Evolutionary conservation across 495 filamentous ascomycete species (phyloP).

Genomic region (Penicillium atrosanguineum): DNA sequence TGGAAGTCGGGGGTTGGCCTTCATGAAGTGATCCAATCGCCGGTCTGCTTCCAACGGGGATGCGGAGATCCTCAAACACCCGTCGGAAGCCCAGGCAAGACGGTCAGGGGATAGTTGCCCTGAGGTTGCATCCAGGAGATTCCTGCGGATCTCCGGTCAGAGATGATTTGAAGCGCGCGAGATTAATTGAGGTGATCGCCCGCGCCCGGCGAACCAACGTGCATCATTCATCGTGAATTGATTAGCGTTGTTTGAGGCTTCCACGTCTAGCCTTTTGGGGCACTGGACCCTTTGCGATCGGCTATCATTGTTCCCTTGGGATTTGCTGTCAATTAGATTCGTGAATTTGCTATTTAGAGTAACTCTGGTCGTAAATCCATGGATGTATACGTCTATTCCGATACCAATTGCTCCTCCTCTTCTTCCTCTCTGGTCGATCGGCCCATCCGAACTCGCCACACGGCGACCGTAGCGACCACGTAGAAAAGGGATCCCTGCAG

Average conservation of each 20-base stretch:
- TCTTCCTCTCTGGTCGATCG: conserved; percentile 1
- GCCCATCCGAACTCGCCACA: conserved; percentile 15
- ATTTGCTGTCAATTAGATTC: not conserved
- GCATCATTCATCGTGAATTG: not conserved
- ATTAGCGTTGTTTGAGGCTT: not conserved
- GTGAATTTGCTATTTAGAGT: not conserved
- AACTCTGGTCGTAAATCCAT: not conserved
- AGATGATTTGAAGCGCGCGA: conserved; percentile 8
- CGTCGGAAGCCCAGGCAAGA: conserved; percentile 5
- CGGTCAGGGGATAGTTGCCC: not conserved
- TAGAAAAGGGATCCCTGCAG: conserved; percentile 23
- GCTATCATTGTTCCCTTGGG: not conserved
- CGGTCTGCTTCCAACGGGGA: not conserved
- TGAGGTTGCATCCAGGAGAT: conserved; percentile 22
- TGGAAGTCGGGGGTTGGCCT: not conserved
- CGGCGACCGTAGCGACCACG: conserved; percentile 11
- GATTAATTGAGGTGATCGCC: conserved; percentile 22
- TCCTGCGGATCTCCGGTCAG: conserved; percentile 21
- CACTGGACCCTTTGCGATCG: not conserved
- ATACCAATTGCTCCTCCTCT: conserved; percentile 12
- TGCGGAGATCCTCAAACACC: conserved; percentile 2
- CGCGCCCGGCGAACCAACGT: conserved; percentile 1
- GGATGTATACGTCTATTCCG: not conserved
- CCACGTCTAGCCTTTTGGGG: conserved; percentile 9
- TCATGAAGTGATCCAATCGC: conserved; percentile 3